These are phyloP conservation scores for Pleurotus giganteus DNA, from an alignment of 768 basidiomycete species.

Conservation along the genomic window DNA sequence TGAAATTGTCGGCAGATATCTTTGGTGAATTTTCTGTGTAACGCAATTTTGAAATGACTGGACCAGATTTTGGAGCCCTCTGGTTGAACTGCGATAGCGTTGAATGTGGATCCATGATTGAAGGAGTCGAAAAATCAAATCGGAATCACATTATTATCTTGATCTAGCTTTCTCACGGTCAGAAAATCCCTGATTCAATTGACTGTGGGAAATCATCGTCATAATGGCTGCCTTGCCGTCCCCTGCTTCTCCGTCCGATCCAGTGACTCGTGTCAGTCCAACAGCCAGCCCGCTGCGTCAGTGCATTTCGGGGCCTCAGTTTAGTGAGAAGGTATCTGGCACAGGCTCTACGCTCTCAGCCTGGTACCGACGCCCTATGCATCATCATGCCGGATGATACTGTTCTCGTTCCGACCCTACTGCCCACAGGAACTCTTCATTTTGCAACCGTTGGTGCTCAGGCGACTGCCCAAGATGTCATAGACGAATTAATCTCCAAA, in stretches of 20 bases:
- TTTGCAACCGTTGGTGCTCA: slow-evolving; percentile 56
- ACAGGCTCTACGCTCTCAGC: no score
- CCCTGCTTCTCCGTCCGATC: no score
- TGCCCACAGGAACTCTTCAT: slow-evolving; percentile 57
- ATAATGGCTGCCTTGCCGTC: no score
- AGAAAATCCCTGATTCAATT: no score
- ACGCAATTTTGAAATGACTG: slow-evolving; percentile 41
- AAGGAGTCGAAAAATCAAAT: neutral
- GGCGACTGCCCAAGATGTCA: slow-evolving; percentile 59
- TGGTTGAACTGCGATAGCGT: slow-evolving; percentile 73
- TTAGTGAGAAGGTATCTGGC: no score
- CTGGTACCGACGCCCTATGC: slow-evolving; percentile 15
- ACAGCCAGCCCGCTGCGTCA: neutral
- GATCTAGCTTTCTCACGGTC: no score
- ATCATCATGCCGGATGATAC: slow-evolving; percentile 39
- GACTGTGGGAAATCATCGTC: neutral
- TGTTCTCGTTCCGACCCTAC: slow-evolving; percentile 56
- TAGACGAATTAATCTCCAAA: slow-evolving; percentile 44
- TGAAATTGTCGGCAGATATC: slow-evolving; percentile 40
- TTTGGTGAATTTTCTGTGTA: slow-evolving; percentile 41
- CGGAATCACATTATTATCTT: no score
- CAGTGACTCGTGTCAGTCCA: neutral
- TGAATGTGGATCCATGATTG: slow-evolving; percentile 75
- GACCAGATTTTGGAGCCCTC: slow-evolving; percentile 66
- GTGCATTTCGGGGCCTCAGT: no score